Evolutionary conservation across 2,329 filamentous ascomycete genomes (phyloP), one percentile per base, ranked within the genome.

Genomic region (Fusarium xyrophilum): DNA sequence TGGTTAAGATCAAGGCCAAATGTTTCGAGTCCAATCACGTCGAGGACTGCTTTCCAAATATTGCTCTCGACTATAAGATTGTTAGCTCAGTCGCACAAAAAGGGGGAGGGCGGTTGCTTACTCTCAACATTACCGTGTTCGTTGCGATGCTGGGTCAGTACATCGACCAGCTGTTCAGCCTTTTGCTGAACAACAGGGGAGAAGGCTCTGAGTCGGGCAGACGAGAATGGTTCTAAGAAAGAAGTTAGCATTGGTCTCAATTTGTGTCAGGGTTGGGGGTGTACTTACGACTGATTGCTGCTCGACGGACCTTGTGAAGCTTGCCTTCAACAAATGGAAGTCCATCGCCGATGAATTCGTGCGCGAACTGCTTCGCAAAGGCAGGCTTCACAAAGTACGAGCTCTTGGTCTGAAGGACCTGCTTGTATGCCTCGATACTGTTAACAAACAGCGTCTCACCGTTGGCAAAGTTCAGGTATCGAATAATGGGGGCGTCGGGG

Each of bases 241-340:
- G 12, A 17, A 23, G 13, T 70, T 11, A 71, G 53, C 27, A 19
- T 36, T 42, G 19, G 11, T 36, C n/a, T 14, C 27, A 14, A n/a
- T 19, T 39, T 19, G 30, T 12, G 8, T 17, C 17, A 15, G 10
- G 30, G 10, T 6, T n/a, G 40, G 2, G 13, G 2, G 13, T 9
- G 28, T 23, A 61, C 72, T 60, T 55, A 73, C 74, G 75, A 39
- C 73, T 74, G 15, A 82, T 64, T 53, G 78, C 67, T n/a, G 74
- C 77, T 30, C 79, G 72, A 39, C 78, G 75, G n/a, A 63, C 60
- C 38, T 73, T 75, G 50, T 82, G 79, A 46, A 75, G 69, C 14
- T 77, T 76, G 17, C 76, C 77, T 50, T 81, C 77, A 14, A 76
- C 68, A 36, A 79, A 78, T 4, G 78, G 73, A 6, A 82, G 66